phyloP scores from a whole-genome alignment of 2,329 filamentous ascomycete species.

The Nemania sp. region DNA sequence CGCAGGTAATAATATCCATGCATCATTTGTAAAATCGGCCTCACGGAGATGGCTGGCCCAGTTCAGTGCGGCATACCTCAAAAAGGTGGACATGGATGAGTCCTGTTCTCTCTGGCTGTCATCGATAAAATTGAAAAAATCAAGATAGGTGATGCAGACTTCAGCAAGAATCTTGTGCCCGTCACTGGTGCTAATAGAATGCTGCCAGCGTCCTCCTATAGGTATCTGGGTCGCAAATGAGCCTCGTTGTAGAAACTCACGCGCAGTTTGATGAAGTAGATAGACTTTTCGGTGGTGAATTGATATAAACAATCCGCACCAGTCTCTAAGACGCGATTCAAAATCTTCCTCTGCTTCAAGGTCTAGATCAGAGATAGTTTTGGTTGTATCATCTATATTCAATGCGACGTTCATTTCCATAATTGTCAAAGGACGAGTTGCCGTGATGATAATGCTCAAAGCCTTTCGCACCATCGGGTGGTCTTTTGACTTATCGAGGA shows the following conservation, averaged over 20 bases:
- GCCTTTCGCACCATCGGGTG: not conserved
- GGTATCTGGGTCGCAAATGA: not conserved
- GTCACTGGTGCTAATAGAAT: constrained; percentile 8
- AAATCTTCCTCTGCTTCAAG: constrained; percentile 17
- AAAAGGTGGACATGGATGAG: not conserved
- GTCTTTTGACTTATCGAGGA: constrained; percentile 9
- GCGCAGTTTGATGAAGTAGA: constrained; percentile 21
- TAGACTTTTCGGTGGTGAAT: constrained; percentile 15
- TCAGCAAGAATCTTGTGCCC: constrained; percentile 13
- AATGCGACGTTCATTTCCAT: constrained; percentile 23
- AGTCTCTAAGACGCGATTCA: not conserved
- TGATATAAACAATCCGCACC: constrained; percentile 21
- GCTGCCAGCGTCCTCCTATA: constrained; percentile 1
- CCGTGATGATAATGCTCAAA: constrained; percentile 15
- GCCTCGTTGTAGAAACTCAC: constrained; percentile 12
- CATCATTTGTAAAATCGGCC: not conserved
- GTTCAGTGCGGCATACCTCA: constrained; percentile 4
- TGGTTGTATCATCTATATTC: not conserved
- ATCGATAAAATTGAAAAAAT: not conserved
- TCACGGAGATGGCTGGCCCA: constrained; percentile 13
- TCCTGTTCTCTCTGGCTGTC: too few species aligned
- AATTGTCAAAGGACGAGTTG: constrained; percentile 13
- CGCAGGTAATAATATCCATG: not conserved
- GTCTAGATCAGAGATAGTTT: constrained; percentile 9
- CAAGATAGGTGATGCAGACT: constrained; percentile 12